Evolutionary conservation across 495 filamentous ascomycete species (phyloP).

Genomic region (Tetracladium marchalianum): DNA sequence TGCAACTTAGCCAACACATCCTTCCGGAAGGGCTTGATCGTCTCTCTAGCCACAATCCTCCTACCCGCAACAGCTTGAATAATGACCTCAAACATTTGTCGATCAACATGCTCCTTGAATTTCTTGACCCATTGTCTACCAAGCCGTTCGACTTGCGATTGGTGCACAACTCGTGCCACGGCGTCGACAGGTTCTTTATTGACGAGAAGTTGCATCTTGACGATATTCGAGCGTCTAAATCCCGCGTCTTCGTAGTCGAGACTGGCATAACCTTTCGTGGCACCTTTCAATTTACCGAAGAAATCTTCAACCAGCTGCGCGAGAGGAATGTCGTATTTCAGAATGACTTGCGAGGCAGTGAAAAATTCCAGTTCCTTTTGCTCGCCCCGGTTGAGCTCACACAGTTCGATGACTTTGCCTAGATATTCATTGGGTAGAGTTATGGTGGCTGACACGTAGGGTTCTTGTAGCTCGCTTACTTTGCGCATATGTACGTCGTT

Average conservation of each 20-base stretch:
- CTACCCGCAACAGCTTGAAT: constrained; percentile 87
- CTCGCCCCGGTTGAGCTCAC: constrained; percentile 77
- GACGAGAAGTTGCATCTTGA: constrained; percentile 87
- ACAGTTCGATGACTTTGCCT: constrained; percentile 89
- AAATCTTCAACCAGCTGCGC: constrained; percentile 90
- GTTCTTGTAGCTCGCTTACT: constrained; percentile 66
- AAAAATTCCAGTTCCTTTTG: constrained; percentile 86
- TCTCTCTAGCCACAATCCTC: constrained; percentile 81
- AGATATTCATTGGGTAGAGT: constrained; percentile 91
- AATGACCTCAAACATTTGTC: constrained; percentile 92
- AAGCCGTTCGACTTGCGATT: constrained; percentile 62
- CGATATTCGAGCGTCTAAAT: constrained; percentile 68
- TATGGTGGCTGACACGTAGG: constrained; percentile 76
- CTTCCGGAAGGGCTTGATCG: constrained; percentile 93
- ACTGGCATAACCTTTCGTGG: constrained; percentile 64
- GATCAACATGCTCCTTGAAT: constrained; percentile 92
- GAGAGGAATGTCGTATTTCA: constrained; percentile 84
- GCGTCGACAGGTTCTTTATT: constrained; percentile 92
- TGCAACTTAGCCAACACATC: constrained; percentile 91
- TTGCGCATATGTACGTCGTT: constrained; percentile 46
- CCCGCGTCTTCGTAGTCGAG: constrained; percentile 94
- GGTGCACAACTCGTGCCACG: constrained; percentile 80
- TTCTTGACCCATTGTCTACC: constrained; percentile 86
- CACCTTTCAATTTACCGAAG: constrained; percentile 91
- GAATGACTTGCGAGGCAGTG: constrained; percentile 86